These are phyloP conservation scores for Penicillium samsonianum DNA, from an alignment of 495 filamentous ascomycete genomes.

Conservation along the genomic window DNA sequence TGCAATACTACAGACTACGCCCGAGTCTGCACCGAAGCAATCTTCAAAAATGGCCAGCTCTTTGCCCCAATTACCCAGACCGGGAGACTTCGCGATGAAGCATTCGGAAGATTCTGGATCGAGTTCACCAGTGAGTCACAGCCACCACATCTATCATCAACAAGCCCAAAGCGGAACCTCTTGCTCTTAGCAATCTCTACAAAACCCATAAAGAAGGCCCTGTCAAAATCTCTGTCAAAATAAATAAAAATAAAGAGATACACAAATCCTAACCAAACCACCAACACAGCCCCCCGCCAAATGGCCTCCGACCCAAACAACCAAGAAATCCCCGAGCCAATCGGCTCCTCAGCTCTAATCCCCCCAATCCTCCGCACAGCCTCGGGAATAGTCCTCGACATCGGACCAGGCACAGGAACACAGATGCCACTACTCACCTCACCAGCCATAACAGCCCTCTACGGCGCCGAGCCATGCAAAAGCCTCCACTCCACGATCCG, in stretches of 20 bases:
- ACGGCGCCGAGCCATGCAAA: conserved; percentile 67
- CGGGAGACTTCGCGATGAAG: conserved; percentile 39
- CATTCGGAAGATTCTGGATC: conserved; percentile 48
- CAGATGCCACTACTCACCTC: conserved; percentile 48
- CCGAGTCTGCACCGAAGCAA: conserved; percentile 33
- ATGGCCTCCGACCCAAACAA: conserved; percentile 14
- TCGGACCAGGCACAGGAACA: conserved; percentile 53
- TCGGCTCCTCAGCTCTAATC: conserved; percentile 39
- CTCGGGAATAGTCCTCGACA: conserved; percentile 46
- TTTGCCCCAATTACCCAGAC: conserved; percentile 41
- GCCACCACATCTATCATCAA: neutral
- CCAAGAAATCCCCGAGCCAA: conserved; percentile 8
- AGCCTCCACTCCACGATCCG: conserved; percentile 55
- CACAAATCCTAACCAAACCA: conserved; percentile 2
- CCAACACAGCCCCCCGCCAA: conserved; percentile 13
- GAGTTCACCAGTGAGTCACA: conserved; percentile 36
- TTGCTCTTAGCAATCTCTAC: neutral
- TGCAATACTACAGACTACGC: conserved; percentile 33
- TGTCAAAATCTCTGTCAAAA: conserved; percentile 1
- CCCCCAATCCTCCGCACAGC: conserved; percentile 40
- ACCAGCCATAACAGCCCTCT: conserved; percentile 55
- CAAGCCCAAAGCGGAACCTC: neutral
- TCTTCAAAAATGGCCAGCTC: conserved; percentile 38
- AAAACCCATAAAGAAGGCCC: neutral
- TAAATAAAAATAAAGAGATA: neutral